phyloP scores from a whole-genome alignment of 176 grass and related monocot genomes.

The Themeda triandra region DNA sequence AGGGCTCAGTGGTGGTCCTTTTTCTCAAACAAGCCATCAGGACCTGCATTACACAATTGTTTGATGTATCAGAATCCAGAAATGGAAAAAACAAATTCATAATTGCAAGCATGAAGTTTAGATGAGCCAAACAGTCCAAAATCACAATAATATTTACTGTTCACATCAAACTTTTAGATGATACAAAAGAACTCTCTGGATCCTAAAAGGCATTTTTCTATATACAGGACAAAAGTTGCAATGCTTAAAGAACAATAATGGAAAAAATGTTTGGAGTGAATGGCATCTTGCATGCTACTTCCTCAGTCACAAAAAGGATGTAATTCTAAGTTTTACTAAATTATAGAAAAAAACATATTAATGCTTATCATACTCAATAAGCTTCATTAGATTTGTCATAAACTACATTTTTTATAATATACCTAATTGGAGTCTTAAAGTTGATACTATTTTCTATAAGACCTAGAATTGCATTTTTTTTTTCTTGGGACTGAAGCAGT shows the following conservation, averaged over 20 bases:
- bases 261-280: neutral
- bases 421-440: neutral
- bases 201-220: neutral
- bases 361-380: neutral
- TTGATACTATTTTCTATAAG: neutral
- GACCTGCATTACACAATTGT: constrained; percentile 41
- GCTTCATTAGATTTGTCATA: neutral
- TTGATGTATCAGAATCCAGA: constrained; percentile 22
- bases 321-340: neutral
- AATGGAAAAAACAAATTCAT: neutral
- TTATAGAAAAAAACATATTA: neutral
- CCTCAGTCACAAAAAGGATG: neutral
- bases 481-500: neutral
- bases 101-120: neutral
- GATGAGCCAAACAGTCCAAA: neutral
- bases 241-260: neutral
- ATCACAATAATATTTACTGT: neutral
- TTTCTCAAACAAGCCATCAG: constrained; percentile 69
- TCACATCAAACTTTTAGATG: neutral
- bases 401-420: neutral
- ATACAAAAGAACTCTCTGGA: neutral
- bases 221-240: neutral
- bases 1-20: constrained; percentile 59
- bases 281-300: neutral
- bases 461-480: neutral